phyloP scores from a whole-genome alignment of 1,284 basidiomycete species.

The Ustilago lituana region DNA sequence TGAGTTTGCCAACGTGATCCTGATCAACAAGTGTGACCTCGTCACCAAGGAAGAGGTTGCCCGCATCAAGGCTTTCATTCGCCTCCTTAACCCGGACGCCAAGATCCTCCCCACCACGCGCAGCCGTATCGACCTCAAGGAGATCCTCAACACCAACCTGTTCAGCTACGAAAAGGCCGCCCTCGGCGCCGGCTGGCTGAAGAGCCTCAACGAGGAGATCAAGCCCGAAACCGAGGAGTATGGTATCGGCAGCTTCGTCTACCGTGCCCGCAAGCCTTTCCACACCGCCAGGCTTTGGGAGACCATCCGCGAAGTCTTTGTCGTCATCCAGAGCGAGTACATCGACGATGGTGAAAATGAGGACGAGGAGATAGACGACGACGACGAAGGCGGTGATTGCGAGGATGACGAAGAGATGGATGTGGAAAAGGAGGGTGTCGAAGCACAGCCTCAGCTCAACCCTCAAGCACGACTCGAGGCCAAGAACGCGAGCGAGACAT shows the following conservation, averaged over 20 bases:
- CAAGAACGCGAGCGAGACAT: constrained; percentile 68
- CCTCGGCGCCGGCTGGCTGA: constrained; percentile 70
- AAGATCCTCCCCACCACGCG: constrained; percentile 66
- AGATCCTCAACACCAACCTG: constrained; percentile 66
- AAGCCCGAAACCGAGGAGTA: constrained; percentile 69
- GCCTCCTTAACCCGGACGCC: constrained; percentile 69
- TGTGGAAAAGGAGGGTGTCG: constrained; percentile 46
- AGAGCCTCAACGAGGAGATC: constrained; percentile 67
- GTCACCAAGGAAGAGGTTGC: constrained; percentile 64
- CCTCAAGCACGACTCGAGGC: constrained; percentile 67
- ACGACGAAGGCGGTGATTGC: constrained; percentile 11
- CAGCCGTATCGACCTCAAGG: constrained; percentile 67
- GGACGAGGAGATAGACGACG: constrained; percentile 23
- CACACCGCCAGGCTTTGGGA: constrained; percentile 70
- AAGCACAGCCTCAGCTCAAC: constrained; percentile 69
- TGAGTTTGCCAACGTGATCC: constrained; percentile 70
- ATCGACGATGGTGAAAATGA: constrained; percentile 65
- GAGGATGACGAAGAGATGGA: constrained; percentile 40
- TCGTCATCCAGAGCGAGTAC: constrained; percentile 67
- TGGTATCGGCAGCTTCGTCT: constrained; percentile 59
- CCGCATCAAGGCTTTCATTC: constrained; percentile 66
- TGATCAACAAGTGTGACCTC: constrained; percentile 70
- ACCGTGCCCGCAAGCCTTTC: constrained; percentile 68
- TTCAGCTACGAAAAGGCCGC: constrained; percentile 70
- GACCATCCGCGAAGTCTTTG: constrained; percentile 68